These are phyloP conservation scores for Colletotrichum endophyticum DNA, from an alignment of 2,329 filamentous ascomycete genomes.

Conservation along the genomic window DNA sequence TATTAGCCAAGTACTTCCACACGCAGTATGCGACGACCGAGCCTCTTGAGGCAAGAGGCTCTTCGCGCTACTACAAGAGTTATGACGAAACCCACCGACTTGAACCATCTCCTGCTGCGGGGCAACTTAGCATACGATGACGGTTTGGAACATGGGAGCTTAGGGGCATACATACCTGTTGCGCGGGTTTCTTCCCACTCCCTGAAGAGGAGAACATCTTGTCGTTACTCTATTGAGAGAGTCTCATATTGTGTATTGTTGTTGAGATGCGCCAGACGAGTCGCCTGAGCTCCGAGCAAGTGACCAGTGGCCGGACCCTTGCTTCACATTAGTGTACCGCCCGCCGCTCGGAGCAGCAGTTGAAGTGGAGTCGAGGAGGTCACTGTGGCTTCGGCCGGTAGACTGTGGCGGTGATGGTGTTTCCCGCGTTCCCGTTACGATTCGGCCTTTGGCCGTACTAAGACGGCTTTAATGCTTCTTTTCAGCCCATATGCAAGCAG, in stretches of 20 bases:
- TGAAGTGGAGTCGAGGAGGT: slow-evolving; percentile 17
- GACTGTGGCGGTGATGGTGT: not conserved
- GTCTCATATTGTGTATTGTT: slow-evolving; percentile 15
- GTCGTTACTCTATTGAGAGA: slow-evolving; percentile 25
- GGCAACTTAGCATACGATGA: slow-evolving; percentile 35
- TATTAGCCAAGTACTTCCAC: slow-evolving; percentile 16
- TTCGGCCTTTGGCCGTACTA: not conserved
- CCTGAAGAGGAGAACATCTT: slow-evolving; percentile 70
- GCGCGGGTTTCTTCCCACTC: slow-evolving; percentile 71
- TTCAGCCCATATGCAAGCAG: not conserved
- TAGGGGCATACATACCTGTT: slow-evolving; percentile 63
- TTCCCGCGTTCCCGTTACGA: not conserved
- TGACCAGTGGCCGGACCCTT: slow-evolving; percentile 22
- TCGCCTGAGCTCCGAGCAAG: slow-evolving; percentile 19
- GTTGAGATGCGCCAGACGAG: slow-evolving; percentile 19
- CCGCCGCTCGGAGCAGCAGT: slow-evolving; percentile 20
- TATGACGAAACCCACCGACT: slow-evolving; percentile 74
- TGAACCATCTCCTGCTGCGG: slow-evolving; percentile 93
- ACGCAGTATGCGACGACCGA: not conserved
- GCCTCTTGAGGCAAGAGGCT: not conserved
- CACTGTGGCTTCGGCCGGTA: slow-evolving; percentile 15
- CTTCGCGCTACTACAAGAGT: slow-evolving; percentile 1
- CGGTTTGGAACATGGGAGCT: not conserved
- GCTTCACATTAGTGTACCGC: slow-evolving; percentile 19
- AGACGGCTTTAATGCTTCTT: not conserved